A percentile compares a stretch with the other conserved stretches of the same genome.
Conservation (phyloP, 495 filamentous ascomycete genomes). For the Cudoniella acicularis region DNA sequence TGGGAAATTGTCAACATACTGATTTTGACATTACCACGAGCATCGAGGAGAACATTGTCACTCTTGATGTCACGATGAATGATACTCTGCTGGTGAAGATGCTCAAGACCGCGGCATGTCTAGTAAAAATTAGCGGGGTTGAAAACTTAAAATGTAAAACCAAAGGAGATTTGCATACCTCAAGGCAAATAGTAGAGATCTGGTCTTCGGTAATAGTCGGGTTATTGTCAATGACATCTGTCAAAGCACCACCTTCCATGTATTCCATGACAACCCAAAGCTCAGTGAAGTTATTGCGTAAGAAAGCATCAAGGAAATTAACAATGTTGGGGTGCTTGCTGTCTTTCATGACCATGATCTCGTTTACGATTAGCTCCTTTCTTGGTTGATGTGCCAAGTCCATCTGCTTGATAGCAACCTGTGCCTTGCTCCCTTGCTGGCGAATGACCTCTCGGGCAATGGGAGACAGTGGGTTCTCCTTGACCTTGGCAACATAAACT, state of each 20-base stretch:
- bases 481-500: slow-evolving; percentile 94
- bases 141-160: not conserved
- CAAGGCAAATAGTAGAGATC: slow-evolving; percentile 93
- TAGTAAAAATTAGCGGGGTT: slow-evolving; percentile 30
- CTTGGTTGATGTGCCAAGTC: slow-evolving; percentile 94
- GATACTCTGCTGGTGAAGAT: slow-evolving; percentile 91
- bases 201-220: slow-evolving; percentile 92
- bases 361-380: slow-evolving; percentile 98
- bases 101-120: slow-evolving; percentile 94
- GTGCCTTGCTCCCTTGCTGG: slow-evolving; percentile 64
- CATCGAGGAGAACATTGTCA: slow-evolving; percentile 94
- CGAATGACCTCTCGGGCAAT: slow-evolving; percentile 64
- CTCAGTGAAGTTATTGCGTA: slow-evolving; percentile 87
- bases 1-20: slow-evolving; percentile 49
- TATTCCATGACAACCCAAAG: slow-evolving; percentile 99
- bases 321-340: slow-evolving; percentile 97
- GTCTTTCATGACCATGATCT: slow-evolving; percentile 99
- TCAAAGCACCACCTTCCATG: slow-evolving; percentile 97
- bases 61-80: slow-evolving; percentile 99
- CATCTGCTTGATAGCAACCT: slow-evolving; percentile 99
- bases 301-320: slow-evolving; percentile 96
- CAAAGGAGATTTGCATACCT: slow-evolving; percentile 53
- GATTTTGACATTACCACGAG: slow-evolving; percentile 94
- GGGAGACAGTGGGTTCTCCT: slow-evolving; percentile 63
- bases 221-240: slow-evolving; percentile 98